Conservation (phyloP, 345 rosid genomes). For the Eucalyptus paniculata region DNA sequence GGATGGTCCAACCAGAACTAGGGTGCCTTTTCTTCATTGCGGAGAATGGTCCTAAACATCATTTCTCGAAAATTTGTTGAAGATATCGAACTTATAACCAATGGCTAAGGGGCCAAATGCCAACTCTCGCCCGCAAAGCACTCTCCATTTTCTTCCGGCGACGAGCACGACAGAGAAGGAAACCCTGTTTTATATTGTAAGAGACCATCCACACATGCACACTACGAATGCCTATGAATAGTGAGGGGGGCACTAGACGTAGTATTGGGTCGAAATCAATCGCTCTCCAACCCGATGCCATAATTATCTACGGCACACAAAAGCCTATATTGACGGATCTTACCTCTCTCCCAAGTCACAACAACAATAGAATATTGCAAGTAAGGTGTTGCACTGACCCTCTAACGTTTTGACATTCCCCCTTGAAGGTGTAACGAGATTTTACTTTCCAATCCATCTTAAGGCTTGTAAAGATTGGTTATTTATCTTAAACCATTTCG, state of each 20-base stretch:
- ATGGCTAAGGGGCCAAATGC: neutral
- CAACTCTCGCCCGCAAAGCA: neutral
- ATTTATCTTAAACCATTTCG: neutral
- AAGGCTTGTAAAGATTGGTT: neutral
- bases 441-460: neutral
- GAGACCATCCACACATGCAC: neutral
- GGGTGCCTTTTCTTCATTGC: neutral
- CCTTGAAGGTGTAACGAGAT: neutral
- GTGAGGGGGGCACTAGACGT: neutral
- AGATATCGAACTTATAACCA: neutral
- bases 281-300: neutral
- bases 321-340: neutral
- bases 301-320: neutral
- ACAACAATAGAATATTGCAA: neutral
- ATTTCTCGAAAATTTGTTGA: neutral
- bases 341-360: neutral
- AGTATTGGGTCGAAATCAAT: neutral
- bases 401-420: neutral
- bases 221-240: neutral
- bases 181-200: neutral
- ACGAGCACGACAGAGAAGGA: neutral
- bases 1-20: neutral
- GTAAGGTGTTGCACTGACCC: neutral
- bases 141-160: neutral
- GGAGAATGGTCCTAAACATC: neutral